phyloP scores from a whole-genome alignment of 129 eudicot genomes.

The Flaveria ramosissima region DNA sequence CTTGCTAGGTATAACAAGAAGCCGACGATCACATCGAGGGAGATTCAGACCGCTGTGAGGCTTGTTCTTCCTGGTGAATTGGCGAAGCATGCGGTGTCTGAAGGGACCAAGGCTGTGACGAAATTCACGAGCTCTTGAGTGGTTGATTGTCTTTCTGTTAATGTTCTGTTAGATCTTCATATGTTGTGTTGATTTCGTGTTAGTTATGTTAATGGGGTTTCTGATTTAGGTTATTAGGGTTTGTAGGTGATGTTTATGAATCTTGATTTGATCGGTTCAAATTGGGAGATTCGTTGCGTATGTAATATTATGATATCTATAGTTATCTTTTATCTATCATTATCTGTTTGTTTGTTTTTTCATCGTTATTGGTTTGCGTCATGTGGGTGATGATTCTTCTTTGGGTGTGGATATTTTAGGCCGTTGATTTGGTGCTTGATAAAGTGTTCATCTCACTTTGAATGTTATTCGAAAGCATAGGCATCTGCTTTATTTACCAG shows the following conservation, averaged over 20 bases:
- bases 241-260: background rate
- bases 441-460: too few species aligned
- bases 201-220: background rate
- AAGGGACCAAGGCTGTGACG: conserved; percentile 46
- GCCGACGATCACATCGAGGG: conserved; percentile 45
- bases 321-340: background rate
- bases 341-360: background rate
- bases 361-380: background rate
- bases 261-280: conserved; percentile 11
- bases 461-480: too few species aligned
- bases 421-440: too few species aligned
- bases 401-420: too few species aligned
- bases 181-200: background rate
- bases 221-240: background rate
- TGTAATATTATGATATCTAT: background rate
- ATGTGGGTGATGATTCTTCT: background rate
- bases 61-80: conserved; percentile 47
- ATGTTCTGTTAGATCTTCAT: background rate
- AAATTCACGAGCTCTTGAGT: conserved; percentile 38
- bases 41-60: conserved; percentile 46
- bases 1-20: conserved; percentile 50
- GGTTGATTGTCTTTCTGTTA: background rate
- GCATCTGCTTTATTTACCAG: too few species aligned
- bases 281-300: background rate
- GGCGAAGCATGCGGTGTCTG: conserved; percentile 48